Evolutionary conservation across 331 rosid genomes (phyloP).

Genomic region (Malus hybrid): DNA sequence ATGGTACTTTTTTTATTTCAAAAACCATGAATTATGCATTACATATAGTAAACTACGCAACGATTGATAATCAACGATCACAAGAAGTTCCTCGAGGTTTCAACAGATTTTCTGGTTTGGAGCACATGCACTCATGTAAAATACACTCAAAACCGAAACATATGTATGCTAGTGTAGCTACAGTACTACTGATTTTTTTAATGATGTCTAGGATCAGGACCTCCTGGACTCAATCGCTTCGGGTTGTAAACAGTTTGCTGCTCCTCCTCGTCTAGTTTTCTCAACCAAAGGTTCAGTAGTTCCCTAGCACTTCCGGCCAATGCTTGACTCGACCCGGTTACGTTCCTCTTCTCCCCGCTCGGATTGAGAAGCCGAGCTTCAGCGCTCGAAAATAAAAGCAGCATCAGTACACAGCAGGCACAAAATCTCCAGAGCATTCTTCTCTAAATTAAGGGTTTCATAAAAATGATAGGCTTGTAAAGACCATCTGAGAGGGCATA

Average conservation of each 20-base stretch:
- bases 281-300: conserved; percentile 16
- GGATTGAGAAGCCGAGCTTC: conserved; percentile 17
- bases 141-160: not conserved
- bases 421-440: conserved; percentile 11
- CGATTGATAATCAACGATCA: not conserved
- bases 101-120: not conserved
- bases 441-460: not conserved
- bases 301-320: conserved; percentile 9
- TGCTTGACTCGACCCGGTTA: not conserved
- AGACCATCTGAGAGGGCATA: not conserved
- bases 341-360: not conserved
- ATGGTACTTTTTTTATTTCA: not conserved
- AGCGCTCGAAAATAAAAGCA: conserved; percentile 3
- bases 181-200: not conserved
- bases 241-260: conserved; percentile 10
- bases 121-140: not conserved
- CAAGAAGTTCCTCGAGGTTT: not conserved
- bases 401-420: conserved; percentile 1
- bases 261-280: conserved; percentile 6
- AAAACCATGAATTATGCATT: not conserved
- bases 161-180: not conserved
- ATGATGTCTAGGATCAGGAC: conserved; percentile 52
- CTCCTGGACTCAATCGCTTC: conserved; percentile 34
- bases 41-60: not conserved
- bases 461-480: conserved; percentile 1